These are phyloP conservation scores for Acephala macrosclerotiorum DNA, from an alignment of 2,329 filamentous ascomycete genomes.

Conservation along the genomic window DNA sequence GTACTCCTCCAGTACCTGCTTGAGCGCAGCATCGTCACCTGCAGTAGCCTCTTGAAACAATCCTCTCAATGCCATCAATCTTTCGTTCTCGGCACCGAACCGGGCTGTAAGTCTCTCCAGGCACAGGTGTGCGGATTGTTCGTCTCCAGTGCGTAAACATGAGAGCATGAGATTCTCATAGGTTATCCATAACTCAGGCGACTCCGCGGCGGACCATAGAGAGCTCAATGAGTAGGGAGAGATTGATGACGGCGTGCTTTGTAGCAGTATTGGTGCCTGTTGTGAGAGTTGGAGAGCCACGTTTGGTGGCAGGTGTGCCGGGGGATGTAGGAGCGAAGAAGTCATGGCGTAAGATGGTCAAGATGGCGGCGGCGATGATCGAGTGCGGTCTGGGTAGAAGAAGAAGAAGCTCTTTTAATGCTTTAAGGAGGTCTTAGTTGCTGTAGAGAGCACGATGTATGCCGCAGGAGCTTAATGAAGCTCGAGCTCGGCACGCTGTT, in stretches of 20 bases:
- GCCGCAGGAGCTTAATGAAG: not conserved
- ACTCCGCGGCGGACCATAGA: slow-evolving; percentile 68
- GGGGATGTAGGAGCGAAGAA: slow-evolving; percentile 62
- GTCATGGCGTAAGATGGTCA: slow-evolving; percentile 49
- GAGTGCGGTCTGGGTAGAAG: not conserved
- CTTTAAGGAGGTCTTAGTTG: not conserved
- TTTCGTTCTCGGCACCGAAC: slow-evolving; percentile 86
- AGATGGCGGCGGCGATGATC: not conserved
- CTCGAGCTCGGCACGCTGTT: not conserved
- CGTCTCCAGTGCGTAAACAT: slow-evolving; percentile 85
- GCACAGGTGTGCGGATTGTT: slow-evolving; percentile 76
- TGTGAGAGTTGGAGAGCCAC: slow-evolving; percentile 66
- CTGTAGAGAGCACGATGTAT: not conserved
- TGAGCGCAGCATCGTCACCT: slow-evolving; percentile 67
- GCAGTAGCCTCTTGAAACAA: slow-evolving; percentile 86
- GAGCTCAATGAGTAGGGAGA: slow-evolving; percentile 61
- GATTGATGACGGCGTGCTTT: slow-evolving; percentile 60
- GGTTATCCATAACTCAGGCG: slow-evolving; percentile 80
- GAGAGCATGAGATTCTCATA: slow-evolving; percentile 89
- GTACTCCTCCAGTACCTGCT: slow-evolving; percentile 78
- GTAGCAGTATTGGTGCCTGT: slow-evolving; percentile 63
- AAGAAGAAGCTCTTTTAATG: not conserved
- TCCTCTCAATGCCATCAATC: slow-evolving; percentile 82
- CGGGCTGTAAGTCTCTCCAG: slow-evolving; percentile 78
- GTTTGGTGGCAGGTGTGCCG: slow-evolving; percentile 61